Percentiles rank a stretch among this genome's conserved stretches.
These are phyloP conservation scores for Phoenix roebelenii DNA, from an alignment of 176 grass and related monocot genomes.

Conservation along the genomic window DNA sequence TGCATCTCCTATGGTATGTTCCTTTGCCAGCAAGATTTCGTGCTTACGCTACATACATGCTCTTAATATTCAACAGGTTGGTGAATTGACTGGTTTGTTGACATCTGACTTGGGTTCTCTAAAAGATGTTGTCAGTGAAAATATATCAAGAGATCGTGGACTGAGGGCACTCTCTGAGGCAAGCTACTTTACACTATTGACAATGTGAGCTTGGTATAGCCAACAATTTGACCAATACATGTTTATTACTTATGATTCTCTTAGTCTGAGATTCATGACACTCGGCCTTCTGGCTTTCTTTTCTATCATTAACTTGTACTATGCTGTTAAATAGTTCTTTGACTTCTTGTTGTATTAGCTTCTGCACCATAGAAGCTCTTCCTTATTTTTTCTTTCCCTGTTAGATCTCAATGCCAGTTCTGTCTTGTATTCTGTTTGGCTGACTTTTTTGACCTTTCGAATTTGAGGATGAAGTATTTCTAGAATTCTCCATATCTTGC, in stretches of 20 bases:
- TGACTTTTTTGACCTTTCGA: slow-evolving; percentile 4
- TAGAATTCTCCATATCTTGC: slow-evolving; percentile 21
- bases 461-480: not conserved
- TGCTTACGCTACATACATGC: slow-evolving; percentile 11
- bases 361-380: not conserved
- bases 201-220: slow-evolving; percentile 46
- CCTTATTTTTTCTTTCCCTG: not conserved
- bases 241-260: slow-evolving; percentile 8
- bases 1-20: not conserved
- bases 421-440: not conserved
- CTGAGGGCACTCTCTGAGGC: slow-evolving; percentile 93
- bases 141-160: slow-evolving; percentile 96
- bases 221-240: slow-evolving; percentile 32
- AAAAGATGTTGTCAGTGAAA: slow-evolving; percentile 80
- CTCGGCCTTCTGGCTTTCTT: slow-evolving; percentile 8
- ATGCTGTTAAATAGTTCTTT: too few species aligned
- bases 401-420: not conserved
- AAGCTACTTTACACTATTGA: slow-evolving; percentile 57
- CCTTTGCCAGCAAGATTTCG: not conserved
- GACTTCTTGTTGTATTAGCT: not conserved
- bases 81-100: slow-evolving; percentile 91
- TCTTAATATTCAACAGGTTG: slow-evolving; percentile 52
- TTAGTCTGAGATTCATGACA: slow-evolving; percentile 8
- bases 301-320: not conserved
- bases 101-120: slow-evolving; percentile 89